Evolutionary conservation across 148 eudicot genomes (phyloP).

Genomic region (Polygonum maritimum): DNA sequence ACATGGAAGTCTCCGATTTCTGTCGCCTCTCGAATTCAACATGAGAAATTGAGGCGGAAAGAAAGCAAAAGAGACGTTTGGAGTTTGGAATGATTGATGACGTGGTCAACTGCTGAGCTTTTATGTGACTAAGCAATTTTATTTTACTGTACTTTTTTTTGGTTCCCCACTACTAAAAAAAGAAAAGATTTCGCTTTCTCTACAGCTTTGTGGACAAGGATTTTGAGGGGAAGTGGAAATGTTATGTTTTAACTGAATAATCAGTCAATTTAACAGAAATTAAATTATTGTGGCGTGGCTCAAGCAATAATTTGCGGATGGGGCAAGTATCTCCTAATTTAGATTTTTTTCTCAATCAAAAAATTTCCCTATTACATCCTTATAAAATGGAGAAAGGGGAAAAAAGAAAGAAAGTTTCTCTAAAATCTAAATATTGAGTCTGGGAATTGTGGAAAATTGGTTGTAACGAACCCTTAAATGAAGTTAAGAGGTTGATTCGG

Average conservation of each 20-base stretch:
- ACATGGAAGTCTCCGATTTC: neutral
- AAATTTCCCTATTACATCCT: too few species aligned
- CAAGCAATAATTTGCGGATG: neutral
- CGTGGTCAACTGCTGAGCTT: slow-evolving; percentile 7
- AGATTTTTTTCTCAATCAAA: too few species aligned
- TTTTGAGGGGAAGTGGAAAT: neutral
- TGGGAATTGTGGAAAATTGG: too few species aligned
- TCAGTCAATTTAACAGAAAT: neutral
- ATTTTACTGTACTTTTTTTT: neutral
- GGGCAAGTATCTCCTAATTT: neutral
- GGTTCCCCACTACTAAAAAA: neutral
- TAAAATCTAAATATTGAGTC: too few species aligned
- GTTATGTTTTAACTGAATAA: neutral
- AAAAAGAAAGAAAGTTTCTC: too few species aligned
- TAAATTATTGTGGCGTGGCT: neutral
- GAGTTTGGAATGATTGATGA: slow-evolving; percentile 6
- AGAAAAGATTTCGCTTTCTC: neutral
- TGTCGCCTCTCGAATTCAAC: neutral
- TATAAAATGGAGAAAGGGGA: too few species aligned
- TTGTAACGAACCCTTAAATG: too few species aligned
- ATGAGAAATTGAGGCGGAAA: slow-evolving; percentile 1
- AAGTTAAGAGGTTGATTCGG: too few species aligned
- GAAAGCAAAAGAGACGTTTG: slow-evolving; percentile 5
- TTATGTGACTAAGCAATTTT: neutral
- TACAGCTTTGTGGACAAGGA: slow-evolving; percentile 1